phyloP scores from a whole-genome alignment of 306 rosid genomes.

The Prosopis cineraria region DNA sequence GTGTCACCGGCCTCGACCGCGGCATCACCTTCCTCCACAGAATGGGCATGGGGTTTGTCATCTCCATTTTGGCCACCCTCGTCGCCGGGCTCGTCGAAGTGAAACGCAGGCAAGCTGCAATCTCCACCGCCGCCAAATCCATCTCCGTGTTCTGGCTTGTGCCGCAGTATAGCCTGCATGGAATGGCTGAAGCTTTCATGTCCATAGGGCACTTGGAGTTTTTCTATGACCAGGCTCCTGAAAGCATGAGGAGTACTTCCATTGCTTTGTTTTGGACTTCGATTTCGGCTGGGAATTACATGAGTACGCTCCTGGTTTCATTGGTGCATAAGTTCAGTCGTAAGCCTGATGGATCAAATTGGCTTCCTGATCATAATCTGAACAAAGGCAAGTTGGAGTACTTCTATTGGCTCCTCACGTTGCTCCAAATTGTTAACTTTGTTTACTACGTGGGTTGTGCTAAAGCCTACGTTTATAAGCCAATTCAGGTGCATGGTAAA shows the following conservation, averaged over 20 bases:
- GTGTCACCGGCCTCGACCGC: slow-evolving; percentile 76
- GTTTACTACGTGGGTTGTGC: slow-evolving; percentile 67
- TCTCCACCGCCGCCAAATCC: slow-evolving; percentile 49
- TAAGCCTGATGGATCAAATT: slow-evolving; percentile 50
- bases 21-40: slow-evolving; percentile 79
- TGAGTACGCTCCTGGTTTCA: slow-evolving; percentile 72
- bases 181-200: slow-evolving; percentile 96
- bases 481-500: slow-evolving; percentile 56
- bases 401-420: slow-evolving; percentile 65
- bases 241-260: slow-evolving; percentile 92
- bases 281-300: slow-evolving; percentile 66
- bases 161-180: slow-evolving; percentile 88
- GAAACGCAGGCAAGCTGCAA: slow-evolving; percentile 46
- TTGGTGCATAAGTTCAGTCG: slow-evolving; percentile 67
- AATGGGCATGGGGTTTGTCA: slow-evolving; percentile 88
- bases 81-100: slow-evolving; percentile 77
- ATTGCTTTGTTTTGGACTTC: slow-evolving; percentile 81
- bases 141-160: slow-evolving; percentile 87
- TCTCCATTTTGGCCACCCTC: slow-evolving; percentile 73
- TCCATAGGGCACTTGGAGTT: slow-evolving; percentile 89
- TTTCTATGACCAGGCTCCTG: slow-evolving; percentile 93
- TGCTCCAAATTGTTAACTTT: slow-evolving; percentile 52
- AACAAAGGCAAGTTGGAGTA: slow-evolving; percentile 60
- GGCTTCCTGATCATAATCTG: slow-evolving; percentile 58
- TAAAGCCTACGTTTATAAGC: slow-evolving; percentile 69